Evolutionary conservation across 2,329 filamentous ascomycete species (phyloP), one percentile per base, ranked within the genome.

Genomic region (Phyllosticta citriasiana): DNA sequence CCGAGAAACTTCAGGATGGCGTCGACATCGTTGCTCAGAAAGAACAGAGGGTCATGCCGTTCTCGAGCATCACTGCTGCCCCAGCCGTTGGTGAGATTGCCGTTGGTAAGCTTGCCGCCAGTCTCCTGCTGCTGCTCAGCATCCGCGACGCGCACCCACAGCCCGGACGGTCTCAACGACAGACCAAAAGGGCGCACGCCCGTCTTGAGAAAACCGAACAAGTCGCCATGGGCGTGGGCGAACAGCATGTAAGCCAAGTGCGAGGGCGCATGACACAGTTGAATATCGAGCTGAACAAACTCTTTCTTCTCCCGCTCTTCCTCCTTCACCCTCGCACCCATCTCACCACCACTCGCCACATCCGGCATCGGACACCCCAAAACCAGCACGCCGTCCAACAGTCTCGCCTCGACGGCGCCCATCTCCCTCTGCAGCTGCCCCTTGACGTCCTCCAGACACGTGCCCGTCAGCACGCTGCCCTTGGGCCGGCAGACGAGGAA

Each of bases 401-500:
- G 4, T 2, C 33, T 9, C 4, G 8, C 33, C 10, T 4, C 4
- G 8, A 12, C 14, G 2, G 33, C 33, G 10, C 33, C 33, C 33
- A 40, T 12, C 10, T 4, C 14, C 33, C 14, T 40, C 33, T 40
- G 8, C 10, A 40, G 4, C 9, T 2, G 33, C 4, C 4, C 33
- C 33, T 40, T 12, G 6, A 12, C 10, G 9, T 16, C 33, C 4
- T 2, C 9, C 33, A 14, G 8, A 4, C 10, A 16, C 33, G 33
- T 10, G 10, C 33, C 62, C 65, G 68, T 33, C 66, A 59, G 57
- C 66, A 66, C 5, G 57, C 27, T 6, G 64, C 40, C 19, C 22
- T 63, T n/a, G 53, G 63, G 53, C 61, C 62, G 64, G 27, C 64
- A 63, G 25, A 68, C 68, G 5, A 69, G 60, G 60, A 68, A 68